Evolutionary conservation across 2,329 filamentous ascomycete genomes (phyloP), one percentile per base, ranked within the genome.

Genomic region (Pseudopithomyces maydicus): DNA sequence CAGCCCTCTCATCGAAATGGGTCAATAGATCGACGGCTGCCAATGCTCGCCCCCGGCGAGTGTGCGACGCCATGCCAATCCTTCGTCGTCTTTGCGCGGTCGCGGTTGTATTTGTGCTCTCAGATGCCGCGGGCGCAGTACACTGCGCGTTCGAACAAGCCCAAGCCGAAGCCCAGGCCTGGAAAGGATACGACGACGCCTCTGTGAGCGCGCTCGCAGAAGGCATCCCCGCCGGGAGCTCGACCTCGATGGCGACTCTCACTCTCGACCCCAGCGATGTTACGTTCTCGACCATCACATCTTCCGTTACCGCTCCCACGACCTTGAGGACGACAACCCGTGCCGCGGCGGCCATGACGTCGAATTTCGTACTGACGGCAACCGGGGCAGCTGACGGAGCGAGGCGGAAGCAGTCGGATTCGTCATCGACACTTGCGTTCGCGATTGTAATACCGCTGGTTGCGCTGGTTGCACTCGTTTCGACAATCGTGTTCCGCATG

Each of bases 401-500:
- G 26, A 35, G 20, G 7, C 36, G 22, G 19, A 35, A 15, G 15
- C 3, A 19, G 29, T 5, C 47, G 8, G 22, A 41, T 3, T 50
- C 47, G 1, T 39, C 35, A 7, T 23, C 19, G 4, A 50, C 35
- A 15, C 3, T 50, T n/a, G 47, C 47, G 8, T 29, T 50, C 8
- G 47, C 47, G n/a, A 41, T 50, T 22, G 35, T 50, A 11, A 17
- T 50, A 11, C 47, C 47, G 17, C 47, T 50, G n/a, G 6, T 50
- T 22, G 29, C 47, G 7, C 35, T 50, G 22, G 19, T 50, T 15
- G 35, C 22, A 2, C 17, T 50, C 35, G 39, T 41, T 17, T 39
- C 47, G 3, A 35, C 33, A n/a, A 50, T 50, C 20, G 47, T 41
- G 7, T 50, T 50, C 35, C 35, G 47, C n/a, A 50, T 50, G 47